Base-by-base conservation (phyloP, 2,329 filamentous ascomycete genomes). In the Ophiostoma sp. region DNA sequence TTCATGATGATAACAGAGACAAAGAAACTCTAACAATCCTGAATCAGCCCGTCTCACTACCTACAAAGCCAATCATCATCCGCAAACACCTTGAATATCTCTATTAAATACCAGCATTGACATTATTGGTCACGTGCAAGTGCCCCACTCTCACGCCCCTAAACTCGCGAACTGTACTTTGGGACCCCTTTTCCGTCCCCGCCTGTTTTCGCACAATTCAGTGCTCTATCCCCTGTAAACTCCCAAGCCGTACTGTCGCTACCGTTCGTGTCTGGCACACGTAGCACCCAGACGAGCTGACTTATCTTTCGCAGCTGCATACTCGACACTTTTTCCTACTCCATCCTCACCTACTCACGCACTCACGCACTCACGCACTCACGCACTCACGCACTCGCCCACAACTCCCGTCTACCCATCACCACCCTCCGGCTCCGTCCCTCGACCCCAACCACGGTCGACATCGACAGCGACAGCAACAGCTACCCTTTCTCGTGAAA, bases 231-330 rank as follows among this genome's bases (percentile, higher is more conserved):
- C 55, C 55, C 27, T 60, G 55, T 60, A 60, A 38, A 55, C n/a
- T 12, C 49, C n/a, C 9, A 27, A n/a, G n/a, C 49, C 18, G n/a
- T 27, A 36, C 18, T 18, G n/a, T 5, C 27, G 27, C 27, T 27
- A 27, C 27, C 7, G 12, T 11, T 18, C n/a, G 49, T 55, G 49
- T 49, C 16, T 49, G 47, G 47, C 47, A 49, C 47, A 49, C 47
- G 49, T 55, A 55, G 49, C 49, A 55, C 18, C 47, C 47, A 6
- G 55, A 14, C 55, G 36, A 60, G 55, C 55, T 60, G 12, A 60
- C 55, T 60, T 60, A 60, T 60, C 55, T 60, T 27, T 60, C 55
- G 55, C 55, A 60, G 55, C 55, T 60, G 27, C 27, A 38, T 60
- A 18, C 27, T 60, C 27, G 55, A 60, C 55, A 60, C 55, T 60